phyloP scores from a whole-genome alignment of 129 eudicot species.

The Smallanthus sonchifolius region DNA sequence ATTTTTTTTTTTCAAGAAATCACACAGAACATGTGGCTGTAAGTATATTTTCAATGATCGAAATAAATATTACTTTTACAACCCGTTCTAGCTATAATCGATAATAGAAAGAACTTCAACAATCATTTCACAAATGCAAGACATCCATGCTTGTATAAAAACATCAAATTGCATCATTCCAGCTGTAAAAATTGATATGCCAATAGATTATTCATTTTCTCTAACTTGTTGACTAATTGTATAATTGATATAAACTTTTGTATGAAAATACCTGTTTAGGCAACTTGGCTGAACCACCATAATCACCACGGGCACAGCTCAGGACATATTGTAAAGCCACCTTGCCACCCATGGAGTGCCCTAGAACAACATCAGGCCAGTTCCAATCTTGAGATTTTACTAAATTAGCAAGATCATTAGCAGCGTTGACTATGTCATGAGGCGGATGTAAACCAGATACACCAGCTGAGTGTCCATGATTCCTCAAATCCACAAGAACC shows the following conservation, averaged over 20 bases:
- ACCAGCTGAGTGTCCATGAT: conserved; percentile 89
- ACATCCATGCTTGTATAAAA: neutral
- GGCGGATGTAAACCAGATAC: conserved; percentile 55
- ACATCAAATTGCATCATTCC: neutral
- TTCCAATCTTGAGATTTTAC: conserved; percentile 63
- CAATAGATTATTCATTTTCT: neutral
- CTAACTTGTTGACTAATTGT: neutral
- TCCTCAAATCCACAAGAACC: conserved; percentile 85
- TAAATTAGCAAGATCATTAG: conserved; percentile 72
- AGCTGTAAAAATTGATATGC: neutral
- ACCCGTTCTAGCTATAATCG: neutral
- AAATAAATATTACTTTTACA: neutral
- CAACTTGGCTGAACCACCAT: conserved; percentile 53
- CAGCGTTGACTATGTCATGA: conserved; percentile 75
- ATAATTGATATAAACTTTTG: neutral
- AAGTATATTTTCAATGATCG: neutral
- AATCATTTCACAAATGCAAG: neutral
- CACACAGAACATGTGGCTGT: neutral
- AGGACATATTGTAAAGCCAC: conserved; percentile 78
- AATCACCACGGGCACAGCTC: conserved; percentile 81
- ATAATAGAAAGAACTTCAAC: neutral
- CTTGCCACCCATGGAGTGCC: conserved; percentile 97
- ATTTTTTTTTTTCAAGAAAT: neutral
- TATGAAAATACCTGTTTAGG: conserved; percentile 72
- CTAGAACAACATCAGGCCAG: conserved; percentile 93